A percentile compares a stretch with the other conserved stretches of the same genome.
Evolutionary conservation across 441 rosid species (phyloP).

Genomic region (Euphorbia schlechtendalii): DNA sequence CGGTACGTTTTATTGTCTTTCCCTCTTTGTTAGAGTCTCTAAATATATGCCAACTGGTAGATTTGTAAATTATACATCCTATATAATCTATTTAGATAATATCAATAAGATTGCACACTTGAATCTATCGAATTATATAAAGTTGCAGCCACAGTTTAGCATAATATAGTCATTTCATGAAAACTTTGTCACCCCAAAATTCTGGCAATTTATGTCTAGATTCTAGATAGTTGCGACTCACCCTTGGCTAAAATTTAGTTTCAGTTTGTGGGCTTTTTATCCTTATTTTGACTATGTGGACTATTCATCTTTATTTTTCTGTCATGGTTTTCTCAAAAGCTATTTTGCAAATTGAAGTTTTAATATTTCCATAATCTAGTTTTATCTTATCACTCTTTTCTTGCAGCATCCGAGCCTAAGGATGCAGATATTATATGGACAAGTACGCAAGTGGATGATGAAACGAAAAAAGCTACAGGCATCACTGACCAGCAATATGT

Average conservation of each 20-base stretch:
- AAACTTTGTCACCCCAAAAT: background rate
- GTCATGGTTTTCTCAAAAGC: background rate
- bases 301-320: background rate
- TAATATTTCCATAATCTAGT: too few species aligned
- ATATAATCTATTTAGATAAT: background rate
- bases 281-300: background rate
- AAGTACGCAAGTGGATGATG: constrained; percentile 76
- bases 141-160: background rate
- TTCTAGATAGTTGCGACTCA: background rate
- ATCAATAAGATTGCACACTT: background rate
- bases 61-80: constrained; percentile 1
- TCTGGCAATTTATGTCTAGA: constrained; percentile 1
- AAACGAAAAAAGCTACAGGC: constrained; percentile 59
- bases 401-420: constrained; percentile 65
- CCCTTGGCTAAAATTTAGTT: background rate
- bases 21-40: background rate
- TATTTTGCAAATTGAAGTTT: background rate
- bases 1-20: constrained; percentile 47
- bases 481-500: constrained; percentile 65
- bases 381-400: constrained; percentile 13
- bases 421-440: constrained; percentile 93
- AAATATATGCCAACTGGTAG: background rate
- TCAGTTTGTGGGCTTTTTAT: too few species aligned
- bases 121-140: background rate
- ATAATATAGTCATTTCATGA: background rate